A percentile compares a stretch with the other conserved stretches of the same genome.
Evolutionary conservation across 176 grass and related monocot species (phyloP).

Genomic region (Eragrostis curvula): DNA sequence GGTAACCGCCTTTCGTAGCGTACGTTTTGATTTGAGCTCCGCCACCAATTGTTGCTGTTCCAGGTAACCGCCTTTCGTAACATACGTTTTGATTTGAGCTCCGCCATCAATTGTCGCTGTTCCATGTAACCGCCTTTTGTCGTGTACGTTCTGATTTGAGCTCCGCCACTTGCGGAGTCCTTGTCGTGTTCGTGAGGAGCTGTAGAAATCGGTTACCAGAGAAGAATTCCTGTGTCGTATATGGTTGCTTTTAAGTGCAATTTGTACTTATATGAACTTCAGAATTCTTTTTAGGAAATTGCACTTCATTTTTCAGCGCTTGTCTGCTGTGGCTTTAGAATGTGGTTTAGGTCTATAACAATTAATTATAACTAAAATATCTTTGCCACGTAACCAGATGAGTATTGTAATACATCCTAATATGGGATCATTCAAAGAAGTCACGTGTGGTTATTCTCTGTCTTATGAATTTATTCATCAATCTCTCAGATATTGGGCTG

Average conservation of each 20-base stretch:
- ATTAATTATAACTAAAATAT: not conserved
- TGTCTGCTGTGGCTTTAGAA: not conserved
- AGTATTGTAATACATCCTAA: not conserved
- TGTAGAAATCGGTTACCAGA: not conserved
- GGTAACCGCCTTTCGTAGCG: not conserved
- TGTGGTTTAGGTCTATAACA: not conserved
- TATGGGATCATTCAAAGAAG: not conserved
- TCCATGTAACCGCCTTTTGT: not conserved
- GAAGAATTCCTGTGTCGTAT: not conserved
- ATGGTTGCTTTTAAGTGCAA: not conserved
- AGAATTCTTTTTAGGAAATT: not conserved
- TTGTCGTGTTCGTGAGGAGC: not conserved
- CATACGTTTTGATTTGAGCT: not conserved
- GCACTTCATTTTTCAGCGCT: not conserved
- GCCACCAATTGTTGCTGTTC: not conserved
- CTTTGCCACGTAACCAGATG: not conserved
- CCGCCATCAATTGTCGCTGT: not conserved
- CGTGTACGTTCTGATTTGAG: not conserved
- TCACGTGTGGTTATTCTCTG: not conserved
- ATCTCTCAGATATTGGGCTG: not conserved
- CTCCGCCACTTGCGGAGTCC: not conserved
- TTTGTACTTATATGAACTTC: not conserved
- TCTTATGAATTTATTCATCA: not conserved
- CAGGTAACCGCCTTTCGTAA: not conserved
- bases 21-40: not conserved